These are phyloP conservation scores for Lasiosphaeria ovina DNA, from an alignment of 495 filamentous ascomycete species.

Conservation along the genomic window DNA sequence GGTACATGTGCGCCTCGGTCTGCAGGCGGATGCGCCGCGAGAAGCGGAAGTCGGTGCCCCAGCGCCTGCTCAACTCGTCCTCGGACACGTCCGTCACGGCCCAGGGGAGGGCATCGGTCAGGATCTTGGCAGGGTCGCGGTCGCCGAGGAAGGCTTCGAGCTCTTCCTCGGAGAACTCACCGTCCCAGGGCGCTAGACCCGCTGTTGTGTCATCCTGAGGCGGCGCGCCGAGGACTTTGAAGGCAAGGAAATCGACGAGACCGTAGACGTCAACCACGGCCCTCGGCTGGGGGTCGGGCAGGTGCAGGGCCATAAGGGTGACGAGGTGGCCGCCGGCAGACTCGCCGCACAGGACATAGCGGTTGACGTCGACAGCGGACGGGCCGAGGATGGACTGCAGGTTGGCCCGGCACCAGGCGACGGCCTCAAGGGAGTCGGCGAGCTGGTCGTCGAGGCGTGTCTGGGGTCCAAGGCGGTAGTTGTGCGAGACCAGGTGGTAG, in stretches of 20 bases:
- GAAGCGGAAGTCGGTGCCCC: slow-evolving; percentile 24
- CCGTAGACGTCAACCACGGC: slow-evolving; percentile 30
- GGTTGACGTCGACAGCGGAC: slow-evolving; percentile 25
- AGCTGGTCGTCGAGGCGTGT: slow-evolving; percentile 25
- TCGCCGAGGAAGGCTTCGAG: slow-evolving; percentile 22
- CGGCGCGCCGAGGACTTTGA: neutral
- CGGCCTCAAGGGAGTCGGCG: slow-evolving; percentile 23
- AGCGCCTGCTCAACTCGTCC: slow-evolving; percentile 17
- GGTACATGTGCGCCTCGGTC: slow-evolving; percentile 27
- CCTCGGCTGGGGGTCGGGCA: slow-evolving; percentile 13
- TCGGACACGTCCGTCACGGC: slow-evolving; percentile 22
- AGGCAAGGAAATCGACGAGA: slow-evolving; percentile 18
- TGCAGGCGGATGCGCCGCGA: slow-evolving; percentile 23
- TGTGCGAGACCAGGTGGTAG: slow-evolving; percentile 33
- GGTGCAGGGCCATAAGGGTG: slow-evolving; percentile 22
- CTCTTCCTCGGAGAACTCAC: slow-evolving; percentile 21
- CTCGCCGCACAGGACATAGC: slow-evolving; percentile 29
- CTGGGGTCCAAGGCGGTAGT: slow-evolving; percentile 33
- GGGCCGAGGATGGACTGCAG: slow-evolving; percentile 22
- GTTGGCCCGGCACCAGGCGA: slow-evolving; percentile 25
- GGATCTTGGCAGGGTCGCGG: slow-evolving; percentile 15
- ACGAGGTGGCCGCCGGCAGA: slow-evolving; percentile 29
- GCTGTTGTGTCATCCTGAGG: neutral
- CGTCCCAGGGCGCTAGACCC: slow-evolving; percentile 12
- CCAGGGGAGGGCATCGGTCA: slow-evolving; percentile 28